A percentile compares a stretch with the other conserved stretches of the same genome.
Evolutionary conservation across 176 grass and related monocot species (phyloP).

Genomic region (Poa pratensis): DNA sequence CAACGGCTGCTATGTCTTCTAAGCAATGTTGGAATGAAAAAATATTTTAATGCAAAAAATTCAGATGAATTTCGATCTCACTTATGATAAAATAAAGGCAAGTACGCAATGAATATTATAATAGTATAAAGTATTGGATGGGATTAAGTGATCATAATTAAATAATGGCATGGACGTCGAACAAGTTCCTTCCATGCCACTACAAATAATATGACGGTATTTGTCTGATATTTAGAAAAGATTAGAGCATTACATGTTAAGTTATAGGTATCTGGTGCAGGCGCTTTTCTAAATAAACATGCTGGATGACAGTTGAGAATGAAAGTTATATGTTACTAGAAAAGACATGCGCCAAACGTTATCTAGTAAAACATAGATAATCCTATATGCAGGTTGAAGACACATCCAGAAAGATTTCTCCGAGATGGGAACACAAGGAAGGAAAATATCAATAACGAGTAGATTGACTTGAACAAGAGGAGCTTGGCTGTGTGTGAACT

Average conservation of each 20-base stretch:
- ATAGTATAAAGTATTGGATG: not conserved
- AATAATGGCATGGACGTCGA: not conserved
- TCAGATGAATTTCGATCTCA: not conserved
- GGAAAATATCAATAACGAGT: constrained; percentile 22
- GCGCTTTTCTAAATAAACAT: not conserved
- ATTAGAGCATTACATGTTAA: not conserved
- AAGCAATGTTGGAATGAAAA: not conserved
- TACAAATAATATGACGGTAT: not conserved
- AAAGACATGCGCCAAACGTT: not conserved
- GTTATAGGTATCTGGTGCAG: not conserved
- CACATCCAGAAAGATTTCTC: not conserved
- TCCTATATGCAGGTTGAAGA: not conserved
- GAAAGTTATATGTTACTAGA: not conserved
- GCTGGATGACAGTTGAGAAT: not conserved
- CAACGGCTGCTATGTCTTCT: too few relatives aligned
- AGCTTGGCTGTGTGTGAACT: not conserved
- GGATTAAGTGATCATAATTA: not conserved
- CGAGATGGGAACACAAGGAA: not conserved
- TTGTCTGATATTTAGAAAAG: too few relatives aligned
- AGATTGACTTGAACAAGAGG: constrained; percentile 8
- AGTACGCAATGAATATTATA: too few relatives aligned
- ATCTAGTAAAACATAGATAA: not conserved
- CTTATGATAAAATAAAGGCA: not conserved
- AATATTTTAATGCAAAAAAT: not conserved
- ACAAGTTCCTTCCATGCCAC: not conserved